These are phyloP conservation scores for Alternaria ethzedia DNA, from an alignment of 2,329 filamentous ascomycete genomes.

Conservation along the genomic window DNA sequence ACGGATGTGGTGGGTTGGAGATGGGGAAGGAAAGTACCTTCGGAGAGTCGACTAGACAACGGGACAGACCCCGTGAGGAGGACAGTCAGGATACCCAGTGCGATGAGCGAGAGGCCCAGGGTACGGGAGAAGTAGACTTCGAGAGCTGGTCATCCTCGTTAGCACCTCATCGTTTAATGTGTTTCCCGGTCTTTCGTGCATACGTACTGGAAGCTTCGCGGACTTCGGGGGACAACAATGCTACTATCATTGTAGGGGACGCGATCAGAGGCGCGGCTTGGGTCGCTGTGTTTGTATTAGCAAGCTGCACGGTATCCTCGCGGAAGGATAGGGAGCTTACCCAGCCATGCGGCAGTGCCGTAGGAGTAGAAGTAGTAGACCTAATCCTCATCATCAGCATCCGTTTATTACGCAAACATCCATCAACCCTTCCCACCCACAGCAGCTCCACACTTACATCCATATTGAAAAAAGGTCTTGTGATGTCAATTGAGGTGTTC, in stretches of 20 bases:
- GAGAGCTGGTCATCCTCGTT: conserved; percentile 54
- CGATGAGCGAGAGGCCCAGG: conserved; percentile 70
- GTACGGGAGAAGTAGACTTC: conserved; percentile 77
- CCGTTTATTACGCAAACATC: neutral
- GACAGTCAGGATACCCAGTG: conserved; percentile 68
- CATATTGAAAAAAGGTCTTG: neutral
- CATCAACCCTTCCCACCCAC: neutral
- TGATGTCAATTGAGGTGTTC: neutral
- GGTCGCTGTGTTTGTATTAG: conserved; percentile 35
- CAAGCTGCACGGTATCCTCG: neutral
- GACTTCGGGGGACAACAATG: conserved; percentile 64
- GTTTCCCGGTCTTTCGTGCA: neutral
- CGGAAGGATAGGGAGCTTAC: conserved; percentile 14
- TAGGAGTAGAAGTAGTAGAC: conserved; percentile 54
- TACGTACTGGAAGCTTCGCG: conserved; percentile 61
- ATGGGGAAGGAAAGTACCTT: conserved; percentile 26
- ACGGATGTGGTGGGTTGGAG: neutral
- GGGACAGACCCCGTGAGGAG: conserved; percentile 75
- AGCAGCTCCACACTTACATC: conserved; percentile 3
- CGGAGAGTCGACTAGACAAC: conserved; percentile 58
- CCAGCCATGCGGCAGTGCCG: conserved; percentile 52
- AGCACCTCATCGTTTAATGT: neutral
- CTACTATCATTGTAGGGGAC: conserved; percentile 66
- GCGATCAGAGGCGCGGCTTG: conserved; percentile 62
- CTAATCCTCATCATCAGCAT: conserved; percentile 34